Percentiles rank a stretch among this genome's conserved stretches.
Conservation (phyloP, 768 basidiomycete genomes). For the Amanita pallidorosea region DNA sequence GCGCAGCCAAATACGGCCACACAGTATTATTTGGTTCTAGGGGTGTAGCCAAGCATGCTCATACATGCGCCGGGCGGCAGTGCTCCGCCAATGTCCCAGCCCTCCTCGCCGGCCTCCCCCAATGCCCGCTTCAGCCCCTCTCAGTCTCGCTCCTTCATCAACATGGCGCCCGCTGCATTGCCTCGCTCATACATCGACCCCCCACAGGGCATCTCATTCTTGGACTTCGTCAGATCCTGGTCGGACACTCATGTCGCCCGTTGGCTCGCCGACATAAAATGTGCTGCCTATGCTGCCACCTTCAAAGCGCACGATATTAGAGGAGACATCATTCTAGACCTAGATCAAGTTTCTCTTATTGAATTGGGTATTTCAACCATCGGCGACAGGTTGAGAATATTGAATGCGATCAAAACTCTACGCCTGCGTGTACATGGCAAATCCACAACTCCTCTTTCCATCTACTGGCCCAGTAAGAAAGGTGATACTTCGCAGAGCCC, state of each 20-base stretch:
- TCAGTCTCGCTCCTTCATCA: constrained; percentile 23
- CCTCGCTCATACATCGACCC: constrained; percentile 34
- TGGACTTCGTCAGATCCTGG: constrained; percentile 64
- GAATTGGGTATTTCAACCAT: constrained; percentile 88
- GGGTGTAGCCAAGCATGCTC: background rate
- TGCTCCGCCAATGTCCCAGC: constrained; percentile 20
- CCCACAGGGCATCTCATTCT: constrained; percentile 45
- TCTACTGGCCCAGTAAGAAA: constrained; percentile 6
- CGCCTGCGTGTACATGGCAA: constrained; percentile 41
- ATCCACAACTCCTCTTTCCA: constrained; percentile 8
- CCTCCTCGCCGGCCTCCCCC: constrained; percentile 34
- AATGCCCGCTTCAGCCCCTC: constrained; percentile 22
- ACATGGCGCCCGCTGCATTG: constrained; percentile 23
- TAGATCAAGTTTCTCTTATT: constrained; percentile 78
- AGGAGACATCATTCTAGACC: constrained; percentile 83
- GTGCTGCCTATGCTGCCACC: constrained; percentile 48
- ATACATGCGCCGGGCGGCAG: constrained; percentile 12
- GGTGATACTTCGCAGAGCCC: background rate
- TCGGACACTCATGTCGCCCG: constrained; percentile 55
- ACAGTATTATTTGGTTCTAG: constrained; percentile 12
- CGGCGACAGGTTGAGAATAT: constrained; percentile 83
- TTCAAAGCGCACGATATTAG: constrained; percentile 87
- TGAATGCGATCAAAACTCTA: constrained; percentile 75
- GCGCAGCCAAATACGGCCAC: background rate
- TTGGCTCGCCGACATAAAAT: constrained; percentile 77